Evolutionary conservation across 352 stramenopile species (phyloP), one percentile per base, ranked within the genome.

Genomic region (Phytophthora uliginosa): DNA sequence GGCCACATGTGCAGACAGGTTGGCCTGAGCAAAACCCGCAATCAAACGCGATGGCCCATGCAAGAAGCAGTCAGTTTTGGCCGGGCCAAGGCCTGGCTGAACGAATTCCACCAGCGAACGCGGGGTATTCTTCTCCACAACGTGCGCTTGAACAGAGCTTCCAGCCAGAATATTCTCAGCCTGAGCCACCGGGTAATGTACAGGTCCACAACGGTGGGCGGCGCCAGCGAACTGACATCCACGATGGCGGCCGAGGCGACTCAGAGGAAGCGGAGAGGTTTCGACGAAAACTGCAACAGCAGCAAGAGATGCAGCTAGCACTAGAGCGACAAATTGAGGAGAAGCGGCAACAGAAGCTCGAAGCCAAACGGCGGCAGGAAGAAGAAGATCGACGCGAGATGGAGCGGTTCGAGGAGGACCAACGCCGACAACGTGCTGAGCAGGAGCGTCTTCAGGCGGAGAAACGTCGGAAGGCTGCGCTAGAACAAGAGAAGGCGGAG

Each of bases 251-350:
- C 26, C 59, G 61, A 40, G 72, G 58, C 18, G 53, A 77, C 33
- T 54, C 42, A 0, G 58, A 66, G 24, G 72, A 78, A 20, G 45
- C 40, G 26, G 61, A 78, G 28, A 66, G 48, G 15, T 24, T 69
- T 40, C 66, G 50, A 51, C 75, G 76, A 4, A 86, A 88, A 61
- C 34, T 83, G 22, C 78, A 84, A 15, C 72, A 81, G 18, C 70
- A 81, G 3, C 78, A 84, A 17, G 82, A 86, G 34, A 87, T 92
- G 61, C 82, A 92, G 60, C 70, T 78, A 17, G 71, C 84, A 2
- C 45, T 90, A 15, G 78, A 88, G 17, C 75, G 75, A 13, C 84
- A 92, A 60, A 84, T 92, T 36, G 82, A 92, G 36, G 84, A 92
- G 58, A 92, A 92, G 59, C 74, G 82, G 10, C 82, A 77, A 4